Percentiles rank a stretch among this genome's conserved stretches.
phyloP scores from a whole-genome alignment of 257 asterid species.

The Forsythia suspensa region DNA sequence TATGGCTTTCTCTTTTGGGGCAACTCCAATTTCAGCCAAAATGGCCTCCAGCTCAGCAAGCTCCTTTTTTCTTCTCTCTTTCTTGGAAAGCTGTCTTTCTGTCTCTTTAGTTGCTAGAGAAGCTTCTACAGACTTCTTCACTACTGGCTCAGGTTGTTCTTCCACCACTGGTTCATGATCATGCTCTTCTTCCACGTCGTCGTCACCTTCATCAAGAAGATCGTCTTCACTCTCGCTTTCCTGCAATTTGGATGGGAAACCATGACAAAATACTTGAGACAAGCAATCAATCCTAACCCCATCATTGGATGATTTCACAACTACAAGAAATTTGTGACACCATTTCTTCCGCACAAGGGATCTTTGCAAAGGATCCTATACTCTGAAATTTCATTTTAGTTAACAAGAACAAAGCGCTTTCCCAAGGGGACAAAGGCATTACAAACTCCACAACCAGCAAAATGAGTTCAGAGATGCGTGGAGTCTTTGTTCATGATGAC shows the following conservation, averaged over 20 bases:
- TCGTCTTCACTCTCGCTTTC: conserved; percentile 72
- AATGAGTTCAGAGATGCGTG: neutral
- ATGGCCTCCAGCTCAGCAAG: conserved; percentile 93
- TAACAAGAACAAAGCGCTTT: neutral
- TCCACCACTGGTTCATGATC: conserved; percentile 65
- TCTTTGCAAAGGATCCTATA: neutral
- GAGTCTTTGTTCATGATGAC: neutral
- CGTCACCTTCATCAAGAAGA: conserved; percentile 63
- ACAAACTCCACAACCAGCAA: neutral
- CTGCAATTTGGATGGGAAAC: conserved; percentile 34
- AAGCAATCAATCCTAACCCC: neutral
- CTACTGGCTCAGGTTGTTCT: conserved; percentile 42
- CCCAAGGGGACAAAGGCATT: neutral
- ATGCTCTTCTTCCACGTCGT: conserved; percentile 67
- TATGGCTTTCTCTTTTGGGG: conserved; percentile 52
- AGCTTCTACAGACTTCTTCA: conserved; percentile 46
- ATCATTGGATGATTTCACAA: neutral
- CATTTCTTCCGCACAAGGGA: neutral
- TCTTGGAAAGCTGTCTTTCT: conserved; percentile 90
- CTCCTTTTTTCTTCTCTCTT: conserved; percentile 92
- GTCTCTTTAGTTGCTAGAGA: conserved; percentile 68
- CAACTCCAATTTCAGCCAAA: conserved; percentile 80
- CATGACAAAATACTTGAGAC: neutral
- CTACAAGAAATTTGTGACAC: neutral
- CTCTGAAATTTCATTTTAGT: neutral